Evolutionary conservation across 345 rosid genomes (phyloP), one percentile per base, ranked within the genome.

Genomic region (Clarkia xantiana): DNA sequence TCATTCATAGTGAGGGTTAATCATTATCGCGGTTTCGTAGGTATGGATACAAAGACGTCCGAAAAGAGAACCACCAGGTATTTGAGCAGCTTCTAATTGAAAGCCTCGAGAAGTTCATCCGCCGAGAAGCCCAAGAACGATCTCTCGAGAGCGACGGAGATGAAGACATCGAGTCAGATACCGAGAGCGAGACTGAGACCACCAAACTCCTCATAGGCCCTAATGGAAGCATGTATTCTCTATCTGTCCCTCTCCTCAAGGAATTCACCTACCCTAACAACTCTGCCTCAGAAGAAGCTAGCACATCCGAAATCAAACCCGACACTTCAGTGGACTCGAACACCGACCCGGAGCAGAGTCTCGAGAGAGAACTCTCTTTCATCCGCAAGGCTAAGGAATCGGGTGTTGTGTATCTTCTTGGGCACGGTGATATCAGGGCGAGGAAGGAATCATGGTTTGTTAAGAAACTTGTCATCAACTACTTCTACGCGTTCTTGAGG

Each of bases 381-480:
- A 77, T 93, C 59, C 84, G 71, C 64, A 82, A 77, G 71, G 97
- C 99, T 10, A 82, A 84, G 71, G 95, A 82, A 63, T 84, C 87
- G 9, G 99, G 96, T 34, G 91, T 93, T 0, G 99, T 93, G 54
- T 87, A 93, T 79, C 81, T 93, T 61, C 96, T 93, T 0, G 99
- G 99, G 17, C 99, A 87, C 13, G 99, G 99, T 0, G 96, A 87
- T 61, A 93, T 93, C 34, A 74, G 99, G 58, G 96, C 99, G 38
- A 82, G 86, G 66, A 93, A 86, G 65, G 91, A 93, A 59, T 93
- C 99, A 4, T 93, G 96, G 99, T 93, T 93, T 65, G 63, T 84
- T 47, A 93, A 93, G 79, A 93, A 93, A 73, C 63, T 93, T 52
- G 75, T 76, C 22, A 87, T 93, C 56, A 93, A 93, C 52, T 93